These are phyloP conservation scores for Candida sojae DNA, from an alignment of 1,139 yeast species.

Conservation along the genomic window DNA sequence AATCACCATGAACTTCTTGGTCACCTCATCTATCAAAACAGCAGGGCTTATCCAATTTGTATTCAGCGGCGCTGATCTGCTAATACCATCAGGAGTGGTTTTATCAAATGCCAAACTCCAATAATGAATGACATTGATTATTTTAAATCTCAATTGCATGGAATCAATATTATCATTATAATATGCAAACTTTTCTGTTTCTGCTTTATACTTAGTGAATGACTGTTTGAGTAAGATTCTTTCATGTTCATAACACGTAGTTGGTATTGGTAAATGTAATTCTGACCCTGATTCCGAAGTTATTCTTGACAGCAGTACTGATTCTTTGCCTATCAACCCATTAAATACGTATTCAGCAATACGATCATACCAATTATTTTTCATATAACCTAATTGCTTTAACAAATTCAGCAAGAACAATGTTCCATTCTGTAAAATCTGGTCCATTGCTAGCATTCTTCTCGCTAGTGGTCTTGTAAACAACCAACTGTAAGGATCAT, in stretches of 20 bases:
- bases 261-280: slow-evolving; percentile 15
- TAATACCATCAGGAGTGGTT: slow-evolving; percentile 9
- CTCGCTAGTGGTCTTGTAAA: not conserved
- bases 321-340: slow-evolving; percentile 22
- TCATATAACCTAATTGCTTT: slow-evolving; percentile 19
- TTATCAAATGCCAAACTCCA: slow-evolving; percentile 20
- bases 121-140: slow-evolving; percentile 22
- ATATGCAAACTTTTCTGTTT: slow-evolving; percentile 7
- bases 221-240: slow-evolving; percentile 19
- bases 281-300: too few species aligned
- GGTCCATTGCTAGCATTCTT: slow-evolving; percentile 5
- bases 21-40: slow-evolving; percentile 9
- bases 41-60: slow-evolving; percentile 4
- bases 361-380: slow-evolving; percentile 34
- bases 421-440: slow-evolving; percentile 6
- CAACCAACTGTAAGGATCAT: slow-evolving; percentile 8
- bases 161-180: slow-evolving; percentile 28
- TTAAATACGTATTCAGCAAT: slow-evolving; percentile 29
- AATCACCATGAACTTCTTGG: slow-evolving; percentile 9
- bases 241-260: slow-evolving; percentile 34
- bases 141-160: slow-evolving; percentile 28
- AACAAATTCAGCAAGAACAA: slow-evolving; percentile 17
- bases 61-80: not conserved
- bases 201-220: slow-evolving; percentile 5
- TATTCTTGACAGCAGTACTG: not conserved